Base-by-base conservation (phyloP, 495 filamentous ascomycete genomes). In the Penicillium pancosmium region DNA sequence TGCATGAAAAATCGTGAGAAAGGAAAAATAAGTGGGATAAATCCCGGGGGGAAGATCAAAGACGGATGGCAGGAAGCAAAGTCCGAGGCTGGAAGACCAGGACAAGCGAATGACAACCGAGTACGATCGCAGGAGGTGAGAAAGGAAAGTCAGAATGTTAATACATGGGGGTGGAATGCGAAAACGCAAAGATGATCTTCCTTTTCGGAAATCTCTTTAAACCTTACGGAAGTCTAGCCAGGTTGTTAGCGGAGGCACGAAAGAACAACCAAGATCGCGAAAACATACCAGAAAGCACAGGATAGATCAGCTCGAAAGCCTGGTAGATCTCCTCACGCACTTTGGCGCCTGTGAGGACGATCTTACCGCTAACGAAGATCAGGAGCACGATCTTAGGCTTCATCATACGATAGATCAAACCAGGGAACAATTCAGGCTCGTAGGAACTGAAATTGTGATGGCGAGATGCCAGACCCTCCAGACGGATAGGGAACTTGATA, bases 381-480 rank as follows among this genome's bases (percentile, higher is more conserved):
- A 98, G 77, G 16, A 98, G 89, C 21, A 98, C 94, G 61, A 98
- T 98, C 88, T 98, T 98, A 23, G 94, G 94, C 84, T 97, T 97
- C 84, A 98, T 97, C 94, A 98, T 98, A 74, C 94, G 91, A 74
- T 98, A 98, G 81, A 98, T 98, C 54, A 98, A 85, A 84, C 94
- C 94, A 61, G 94, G 95, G 86, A 98, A 98, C 75, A 98, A 74
- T 76, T 98, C 94, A 62, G 94, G 94, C 77, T 98, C 94, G 74
- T 98, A 98, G 44, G 92, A 96, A 80, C 91, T 95, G 88, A 98
- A 98, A 78, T 96, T 93, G 81, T 98, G 95, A 85, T 98, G 94
- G 73, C 92, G 90, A 60, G 86, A 91, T 7, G 94, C 94, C 64
- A 98, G 80, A 73, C 94, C 94, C 73, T 98, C 94, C 54, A 98